These are phyloP conservation scores for Euptelea pleiosperma DNA, from an alignment of 164 flowering plant genomes.

Conservation along the genomic window DNA sequence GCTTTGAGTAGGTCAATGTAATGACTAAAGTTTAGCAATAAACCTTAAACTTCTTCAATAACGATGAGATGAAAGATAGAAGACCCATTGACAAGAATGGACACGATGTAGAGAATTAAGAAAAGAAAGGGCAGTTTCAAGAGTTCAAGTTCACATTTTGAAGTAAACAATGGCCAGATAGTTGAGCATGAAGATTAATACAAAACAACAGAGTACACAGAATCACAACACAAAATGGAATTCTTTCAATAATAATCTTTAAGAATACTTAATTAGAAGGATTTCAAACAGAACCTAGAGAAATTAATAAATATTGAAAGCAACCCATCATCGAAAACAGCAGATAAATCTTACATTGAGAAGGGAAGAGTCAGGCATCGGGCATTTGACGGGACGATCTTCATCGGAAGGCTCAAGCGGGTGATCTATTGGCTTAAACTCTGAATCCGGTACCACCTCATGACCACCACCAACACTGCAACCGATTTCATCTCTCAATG, in stretches of 20 bases:
- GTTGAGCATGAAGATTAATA: no score
- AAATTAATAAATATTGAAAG: no score
- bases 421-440: conserved; percentile 32
- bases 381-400: conserved; percentile 54
- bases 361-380: conserved; percentile 48
- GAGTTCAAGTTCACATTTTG: not conserved
- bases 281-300: not conserved
- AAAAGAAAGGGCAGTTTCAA: not conserved
- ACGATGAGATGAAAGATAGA: not conserved
- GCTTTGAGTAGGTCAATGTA: no score
- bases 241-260: no score
- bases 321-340: not conserved
- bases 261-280: not conserved
- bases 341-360: conserved; percentile 27
- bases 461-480: conserved; percentile 2
- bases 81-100: not conserved
- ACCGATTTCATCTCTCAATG: conserved; percentile 12
- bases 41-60: no score
- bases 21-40: no score
- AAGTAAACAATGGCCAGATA: no score
- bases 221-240: no score
- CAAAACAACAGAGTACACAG: no score
- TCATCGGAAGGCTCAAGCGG: conserved; percentile 25
- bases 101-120: not conserved
- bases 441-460: conserved; percentile 25